A percentile compares a stretch with the other conserved stretches of the same genome.
phyloP scores from a whole-genome alignment of 2,329 filamentous ascomycete genomes.

The Verticillium nonalfalfae region DNA sequence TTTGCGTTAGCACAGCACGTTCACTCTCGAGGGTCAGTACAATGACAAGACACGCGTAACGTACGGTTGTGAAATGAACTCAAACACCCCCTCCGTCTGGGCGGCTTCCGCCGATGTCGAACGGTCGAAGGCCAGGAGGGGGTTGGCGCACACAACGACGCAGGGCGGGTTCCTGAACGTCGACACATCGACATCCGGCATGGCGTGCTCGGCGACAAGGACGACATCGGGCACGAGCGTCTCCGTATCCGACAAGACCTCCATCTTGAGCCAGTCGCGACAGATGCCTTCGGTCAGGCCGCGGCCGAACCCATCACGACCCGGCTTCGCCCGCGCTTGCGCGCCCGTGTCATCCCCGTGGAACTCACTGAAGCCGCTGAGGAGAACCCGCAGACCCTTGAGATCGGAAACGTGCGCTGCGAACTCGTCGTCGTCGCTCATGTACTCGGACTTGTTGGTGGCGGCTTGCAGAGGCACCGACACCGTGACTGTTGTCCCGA shows the following conservation, averaged over 20 bases:
- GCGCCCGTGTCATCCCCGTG: slow-evolving; percentile 17
- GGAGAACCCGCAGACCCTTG: not conserved
- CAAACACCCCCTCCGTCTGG: slow-evolving; percentile 6
- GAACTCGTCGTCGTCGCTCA: not conserved
- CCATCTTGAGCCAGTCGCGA: not conserved
- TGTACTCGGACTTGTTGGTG: not conserved
- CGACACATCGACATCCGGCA: slow-evolving; percentile 9
- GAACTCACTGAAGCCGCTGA: slow-evolving; percentile 8
- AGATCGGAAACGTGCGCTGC: slow-evolving; percentile 4
- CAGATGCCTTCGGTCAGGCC: slow-evolving; percentile 1
- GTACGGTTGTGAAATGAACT: slow-evolving; percentile 15
- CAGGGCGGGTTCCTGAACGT: slow-evolving; percentile 11
- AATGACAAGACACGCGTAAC: not conserved
- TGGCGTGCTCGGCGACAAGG: slow-evolving; percentile 18
- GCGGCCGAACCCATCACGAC: slow-evolving; percentile 27
- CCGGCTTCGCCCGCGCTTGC: slow-evolving; percentile 7
- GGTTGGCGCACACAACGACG: slow-evolving; percentile 13
- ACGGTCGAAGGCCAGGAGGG: slow-evolving; percentile 10
- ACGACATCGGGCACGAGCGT: slow-evolving; percentile 9
- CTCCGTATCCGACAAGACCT: not conserved
- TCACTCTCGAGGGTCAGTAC: too few relatives aligned
- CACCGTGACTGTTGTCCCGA: slow-evolving; percentile 46
- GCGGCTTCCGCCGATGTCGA: slow-evolving; percentile 4
- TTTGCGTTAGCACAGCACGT: not conserved
- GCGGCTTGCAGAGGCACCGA: slow-evolving; percentile 28